These are phyloP conservation scores for Cordyceps militaris DNA, from an alignment of 2,329 filamentous ascomycete species.

Conservation along the genomic window DNA sequence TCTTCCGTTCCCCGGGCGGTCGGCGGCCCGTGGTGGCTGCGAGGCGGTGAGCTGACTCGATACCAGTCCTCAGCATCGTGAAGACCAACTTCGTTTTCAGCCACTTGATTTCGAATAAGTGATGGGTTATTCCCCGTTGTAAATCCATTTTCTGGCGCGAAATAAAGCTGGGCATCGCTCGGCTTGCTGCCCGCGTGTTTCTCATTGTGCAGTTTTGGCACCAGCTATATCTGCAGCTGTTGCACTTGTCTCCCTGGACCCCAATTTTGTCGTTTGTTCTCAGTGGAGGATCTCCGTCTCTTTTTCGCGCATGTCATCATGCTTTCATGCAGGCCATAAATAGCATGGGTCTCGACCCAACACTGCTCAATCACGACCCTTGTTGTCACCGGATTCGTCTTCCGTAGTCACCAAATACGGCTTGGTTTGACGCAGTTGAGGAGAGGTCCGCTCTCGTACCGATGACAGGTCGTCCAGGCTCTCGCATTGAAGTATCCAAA, in stretches of 20 bases:
- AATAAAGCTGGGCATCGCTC: not conserved
- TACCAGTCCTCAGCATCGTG: not conserved
- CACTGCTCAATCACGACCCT: not conserved
- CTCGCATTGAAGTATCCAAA: not conserved
- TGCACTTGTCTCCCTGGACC: not conserved
- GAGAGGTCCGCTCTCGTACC: not conserved
- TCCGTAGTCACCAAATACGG: not conserved
- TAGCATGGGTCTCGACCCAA: not conserved
- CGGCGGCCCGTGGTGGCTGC: not conserved
- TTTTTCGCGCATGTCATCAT: not conserved
- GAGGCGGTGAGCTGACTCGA: not conserved
- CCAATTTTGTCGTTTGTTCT: not conserved
- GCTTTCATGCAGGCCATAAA: not conserved
- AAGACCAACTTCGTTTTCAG: not conserved
- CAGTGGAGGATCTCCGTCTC: not conserved
- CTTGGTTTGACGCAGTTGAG: not conserved
- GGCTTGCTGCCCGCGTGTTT: not conserved
- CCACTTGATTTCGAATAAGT: not conserved
- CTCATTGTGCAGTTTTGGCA: not conserved
- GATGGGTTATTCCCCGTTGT: not conserved
- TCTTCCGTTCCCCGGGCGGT: not conserved
- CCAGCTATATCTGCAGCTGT: not conserved
- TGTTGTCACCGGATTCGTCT: not conserved
- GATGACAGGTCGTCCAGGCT: not conserved
- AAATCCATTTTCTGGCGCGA: not conserved